Percentiles rank a stretch among this genome's conserved stretches.
These are phyloP conservation scores for Kluyveromyces siamensis DNA, from an alignment of 805 yeast species.

Conservation along the genomic window DNA sequence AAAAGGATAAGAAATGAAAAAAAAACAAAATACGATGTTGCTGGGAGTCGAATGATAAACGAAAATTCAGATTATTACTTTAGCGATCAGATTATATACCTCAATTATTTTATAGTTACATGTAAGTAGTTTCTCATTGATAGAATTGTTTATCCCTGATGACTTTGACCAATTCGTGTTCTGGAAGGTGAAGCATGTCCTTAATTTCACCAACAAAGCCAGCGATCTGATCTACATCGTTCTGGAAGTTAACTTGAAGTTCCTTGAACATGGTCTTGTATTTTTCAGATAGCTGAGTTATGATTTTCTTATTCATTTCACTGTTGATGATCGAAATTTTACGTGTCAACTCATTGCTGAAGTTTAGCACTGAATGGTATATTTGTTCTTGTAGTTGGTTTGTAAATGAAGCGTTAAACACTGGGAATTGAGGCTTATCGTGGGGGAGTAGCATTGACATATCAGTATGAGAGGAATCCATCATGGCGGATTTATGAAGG, in stretches of 20 bases:
- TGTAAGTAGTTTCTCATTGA: neutral
- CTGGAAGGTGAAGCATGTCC: conserved; percentile 29
- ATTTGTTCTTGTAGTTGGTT: conserved; percentile 31
- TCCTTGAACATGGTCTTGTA: conserved; percentile 28
- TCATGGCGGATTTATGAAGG: neutral
- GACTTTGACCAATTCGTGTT: conserved; percentile 24
- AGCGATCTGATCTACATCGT: conserved; percentile 32
- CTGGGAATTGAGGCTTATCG: neutral
- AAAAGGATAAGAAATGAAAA: too few relatives aligned
- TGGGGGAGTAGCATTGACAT: conserved; percentile 2
- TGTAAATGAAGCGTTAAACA: conserved; percentile 25
- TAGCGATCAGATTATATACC: neutral
- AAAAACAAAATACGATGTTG: too few relatives aligned
- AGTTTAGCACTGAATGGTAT: conserved; percentile 25
- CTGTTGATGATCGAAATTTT: conserved; percentile 31
- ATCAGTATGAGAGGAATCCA: conserved; percentile 1
- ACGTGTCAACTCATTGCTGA: conserved; percentile 28
- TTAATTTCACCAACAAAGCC: conserved; percentile 28
- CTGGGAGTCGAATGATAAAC: too few relatives aligned
- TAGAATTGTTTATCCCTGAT: conserved; percentile 18
- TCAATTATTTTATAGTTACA: neutral
- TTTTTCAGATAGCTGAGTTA: conserved; percentile 28
- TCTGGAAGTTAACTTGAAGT: conserved; percentile 27
- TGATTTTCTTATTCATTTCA: conserved; percentile 29
- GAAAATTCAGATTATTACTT: too few relatives aligned